Evolutionary conservation across 805 yeast genomes (phyloP), one percentile per base, ranked within the genome.

Genomic region (Grigorovia transvaalensis): DNA sequence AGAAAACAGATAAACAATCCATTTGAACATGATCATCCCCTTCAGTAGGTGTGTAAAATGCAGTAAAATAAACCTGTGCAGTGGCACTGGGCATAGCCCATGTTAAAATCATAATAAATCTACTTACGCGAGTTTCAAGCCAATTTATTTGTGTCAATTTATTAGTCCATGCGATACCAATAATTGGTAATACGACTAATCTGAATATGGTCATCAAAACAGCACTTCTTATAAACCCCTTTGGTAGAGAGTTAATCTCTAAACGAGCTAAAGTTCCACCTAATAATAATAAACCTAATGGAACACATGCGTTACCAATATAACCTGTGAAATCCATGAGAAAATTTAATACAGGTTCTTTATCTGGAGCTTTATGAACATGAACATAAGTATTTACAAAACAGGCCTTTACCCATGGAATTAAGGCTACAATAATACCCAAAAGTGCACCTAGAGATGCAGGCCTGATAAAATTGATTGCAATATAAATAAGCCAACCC

Each of bases 201-300:
- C 91, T 75, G 40, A 79, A 65, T 0, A 76, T 51, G 0, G 84
- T 77, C 62, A 89, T 70, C 51, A 75, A 67, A 2, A 81, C 58
- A 0, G 88, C 81, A 0, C 87, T 78, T 59, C 79, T 78, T 63
- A 76, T 62, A 56, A 83, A 82, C 1, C 86, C 88, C 9, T 66
- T 61, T 1, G 90, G 88, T 59, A 89, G 69, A 5, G 71, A 61
- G 7, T 71, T 72, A 19, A 89, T 66, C 55, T 79, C 71, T 49
- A 91, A 74, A 47, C 96, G 71, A 0, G 96, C 85, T 44, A 91
- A 80, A 1, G 96, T 88, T 17, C 91, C 96, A 1, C 98, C 98
- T 30, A 91, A 67, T 53, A 91, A 62, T 46, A 88, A 65, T 54
- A 91, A 71, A 0, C 97, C 98, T 53, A 88, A 67, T 0, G 97